phyloP scores from a whole-genome alignment of 2,329 filamentous ascomycete species.

The Leptographium wingfieldii region DNA sequence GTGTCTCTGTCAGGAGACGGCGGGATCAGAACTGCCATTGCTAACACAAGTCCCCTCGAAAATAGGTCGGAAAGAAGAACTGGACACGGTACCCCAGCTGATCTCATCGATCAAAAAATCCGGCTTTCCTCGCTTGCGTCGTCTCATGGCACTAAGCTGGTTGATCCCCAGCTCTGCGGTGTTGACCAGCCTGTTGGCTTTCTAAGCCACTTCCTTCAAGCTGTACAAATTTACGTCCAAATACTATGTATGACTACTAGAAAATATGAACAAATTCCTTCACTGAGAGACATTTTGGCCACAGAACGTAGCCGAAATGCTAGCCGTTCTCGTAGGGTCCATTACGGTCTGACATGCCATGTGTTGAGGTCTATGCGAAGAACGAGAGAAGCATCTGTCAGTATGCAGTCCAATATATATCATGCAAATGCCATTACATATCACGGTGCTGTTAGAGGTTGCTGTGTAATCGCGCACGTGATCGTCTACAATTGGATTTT shows the following conservation, averaged over 20 bases:
- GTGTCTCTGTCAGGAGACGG: background rate
- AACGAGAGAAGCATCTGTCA: too few relatives aligned
- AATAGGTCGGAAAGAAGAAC: constrained; percentile 39
- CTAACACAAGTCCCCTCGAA: constrained; percentile 20
- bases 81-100: constrained; percentile 48
- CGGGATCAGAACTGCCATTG: constrained; percentile 2
- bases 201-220: background rate
- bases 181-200: background rate
- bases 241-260: background rate
- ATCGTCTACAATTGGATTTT: background rate
- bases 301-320: background rate
- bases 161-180: background rate
- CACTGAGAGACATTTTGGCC: background rate
- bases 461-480: background rate
- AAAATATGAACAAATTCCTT: background rate
- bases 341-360: too few relatives aligned
- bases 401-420: background rate
- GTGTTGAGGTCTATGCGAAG: too few relatives aligned
- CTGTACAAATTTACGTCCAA: background rate
- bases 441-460: background rate
- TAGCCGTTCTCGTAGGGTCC: background rate
- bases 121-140: background rate
- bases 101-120: constrained; percentile 11
- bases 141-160: background rate
- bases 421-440: background rate